Evolutionary conservation across 352 stramenopile genomes (phyloP).

Genomic region (Aphanomyces cochlioides): DNA sequence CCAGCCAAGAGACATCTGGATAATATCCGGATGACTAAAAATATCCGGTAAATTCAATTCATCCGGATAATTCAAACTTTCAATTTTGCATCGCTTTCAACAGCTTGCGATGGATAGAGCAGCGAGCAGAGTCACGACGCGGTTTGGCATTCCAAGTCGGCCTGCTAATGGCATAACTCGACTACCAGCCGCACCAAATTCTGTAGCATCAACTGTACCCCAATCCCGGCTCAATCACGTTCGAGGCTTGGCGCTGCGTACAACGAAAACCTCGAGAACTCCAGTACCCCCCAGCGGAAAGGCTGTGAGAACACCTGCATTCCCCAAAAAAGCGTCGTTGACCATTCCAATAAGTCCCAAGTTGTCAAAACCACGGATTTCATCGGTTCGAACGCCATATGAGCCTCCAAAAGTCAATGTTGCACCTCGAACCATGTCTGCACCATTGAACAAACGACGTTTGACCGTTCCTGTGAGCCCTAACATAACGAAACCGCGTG

Average conservation of each 20-base stretch:
- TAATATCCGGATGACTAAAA: background rate
- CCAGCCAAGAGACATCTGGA: background rate
- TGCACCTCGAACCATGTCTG: background rate
- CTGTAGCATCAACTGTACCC: too few species aligned
- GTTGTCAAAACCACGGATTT: slow-evolving; percentile 18
- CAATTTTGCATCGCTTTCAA: slow-evolving; percentile 1
- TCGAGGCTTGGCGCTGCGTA: too few species aligned
- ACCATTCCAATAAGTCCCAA: slow-evolving; percentile 26
- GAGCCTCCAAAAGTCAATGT: background rate
- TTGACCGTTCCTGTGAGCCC: background rate
- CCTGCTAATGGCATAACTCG: too few species aligned
- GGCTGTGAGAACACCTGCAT: background rate
- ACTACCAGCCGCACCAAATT: too few species aligned
- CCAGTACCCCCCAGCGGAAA: too few species aligned
- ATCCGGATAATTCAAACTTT: slow-evolving; percentile 3
- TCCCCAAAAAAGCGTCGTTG: slow-evolving; percentile 1
- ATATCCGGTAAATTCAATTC: too few species aligned
- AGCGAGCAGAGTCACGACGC: too few species aligned
- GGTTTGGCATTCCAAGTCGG: too few species aligned
- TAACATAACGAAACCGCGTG: background rate
- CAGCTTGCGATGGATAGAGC: too few species aligned
- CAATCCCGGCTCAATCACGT: too few species aligned
- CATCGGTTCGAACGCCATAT: slow-evolving; percentile 12
- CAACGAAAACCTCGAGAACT: too few species aligned
- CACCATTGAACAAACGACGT: slow-evolving; percentile 3